Conservation (phyloP, 768 basidiomycete genomes). For the Tubosaeta sp. region DNA sequence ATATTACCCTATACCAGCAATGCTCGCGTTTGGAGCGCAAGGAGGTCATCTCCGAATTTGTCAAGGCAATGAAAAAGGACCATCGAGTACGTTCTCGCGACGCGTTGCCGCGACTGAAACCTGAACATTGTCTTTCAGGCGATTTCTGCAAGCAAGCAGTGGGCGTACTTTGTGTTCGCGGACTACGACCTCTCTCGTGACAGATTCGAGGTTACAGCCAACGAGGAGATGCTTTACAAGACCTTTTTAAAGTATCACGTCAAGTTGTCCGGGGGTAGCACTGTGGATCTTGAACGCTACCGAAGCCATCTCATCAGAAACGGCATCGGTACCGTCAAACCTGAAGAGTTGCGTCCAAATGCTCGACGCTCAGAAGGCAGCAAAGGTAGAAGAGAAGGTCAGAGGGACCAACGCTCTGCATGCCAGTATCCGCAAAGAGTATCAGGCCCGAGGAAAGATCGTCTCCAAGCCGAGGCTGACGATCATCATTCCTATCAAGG, state of each 20-base stretch:
- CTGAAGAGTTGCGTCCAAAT: not conserved
- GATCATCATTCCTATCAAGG: constrained; percentile 4
- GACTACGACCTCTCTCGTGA: not conserved
- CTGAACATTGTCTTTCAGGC: constrained; percentile 8
- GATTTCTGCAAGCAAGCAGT: constrained; percentile 7
- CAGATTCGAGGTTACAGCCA: constrained; percentile 5
- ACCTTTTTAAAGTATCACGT: constrained; percentile 22
- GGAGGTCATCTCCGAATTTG: not conserved
- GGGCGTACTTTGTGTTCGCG: constrained; percentile 14
- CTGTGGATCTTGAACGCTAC: not conserved
- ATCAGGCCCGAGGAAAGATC: not conserved
- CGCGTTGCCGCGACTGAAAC: not conserved
- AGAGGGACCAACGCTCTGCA: not conserved
- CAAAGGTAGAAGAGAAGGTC: not conserved
- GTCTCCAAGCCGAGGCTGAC: not conserved
- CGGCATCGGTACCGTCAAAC: constrained; percentile 10
- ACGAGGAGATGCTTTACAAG: constrained; percentile 11
- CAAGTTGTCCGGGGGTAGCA: not conserved
- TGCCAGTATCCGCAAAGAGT: not conserved
- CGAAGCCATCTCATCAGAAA: not conserved
- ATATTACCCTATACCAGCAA: not conserved
- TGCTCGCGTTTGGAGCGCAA: not conserved
- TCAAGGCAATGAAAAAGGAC: constrained; percentile 11
- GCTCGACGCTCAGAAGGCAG: not conserved
- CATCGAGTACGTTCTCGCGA: constrained; percentile 11